phyloP scores from a whole-genome alignment of 257 asterid species.

The Galeopsis tetrahit region DNA sequence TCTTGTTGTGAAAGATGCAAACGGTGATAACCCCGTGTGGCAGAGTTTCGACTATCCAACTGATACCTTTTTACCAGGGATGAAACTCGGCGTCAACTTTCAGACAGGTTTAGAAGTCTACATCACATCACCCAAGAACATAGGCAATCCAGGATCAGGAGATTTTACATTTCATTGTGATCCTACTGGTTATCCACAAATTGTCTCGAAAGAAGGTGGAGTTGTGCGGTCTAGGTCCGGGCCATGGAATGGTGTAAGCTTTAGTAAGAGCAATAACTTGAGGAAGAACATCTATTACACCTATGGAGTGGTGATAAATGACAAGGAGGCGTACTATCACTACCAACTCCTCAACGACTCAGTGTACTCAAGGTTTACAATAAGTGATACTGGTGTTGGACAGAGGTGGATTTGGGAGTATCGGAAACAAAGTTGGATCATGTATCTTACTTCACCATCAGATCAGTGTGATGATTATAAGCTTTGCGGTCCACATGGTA shows the following conservation, averaged over 20 bases:
- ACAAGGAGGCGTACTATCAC: slow-evolving; percentile 33
- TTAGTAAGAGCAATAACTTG: slow-evolving; percentile 36
- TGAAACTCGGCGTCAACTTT: too few relatives aligned
- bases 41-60: too few relatives aligned
- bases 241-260: slow-evolving; percentile 52
- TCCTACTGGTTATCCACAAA: slow-evolving; percentile 46
- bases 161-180: slow-evolving; percentile 37
- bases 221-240: slow-evolving; percentile 33
- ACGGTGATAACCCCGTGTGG: too few relatives aligned
- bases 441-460: slow-evolving; percentile 27
- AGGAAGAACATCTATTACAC: slow-evolving; percentile 21
- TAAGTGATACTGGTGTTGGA: slow-evolving; percentile 31
- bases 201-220: slow-evolving; percentile 14
- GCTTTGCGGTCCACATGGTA: slow-evolving; percentile 35
- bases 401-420: background rate
- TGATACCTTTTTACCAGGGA: too few relatives aligned
- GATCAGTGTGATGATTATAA: slow-evolving; percentile 44
- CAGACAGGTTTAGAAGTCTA: background rate
- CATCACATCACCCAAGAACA: background rate
- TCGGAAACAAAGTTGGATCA: slow-evolving; percentile 30
- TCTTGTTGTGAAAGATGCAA: too few relatives aligned
- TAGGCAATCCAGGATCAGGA: slow-evolving; percentile 36
- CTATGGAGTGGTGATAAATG: slow-evolving; percentile 21
- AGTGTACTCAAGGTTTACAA: slow-evolving; percentile 29
- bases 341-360: slow-evolving; percentile 37